These are phyloP conservation scores for Carex arenaria DNA, from an alignment of 202 grass and related monocot species.

Conservation along the genomic window DNA sequence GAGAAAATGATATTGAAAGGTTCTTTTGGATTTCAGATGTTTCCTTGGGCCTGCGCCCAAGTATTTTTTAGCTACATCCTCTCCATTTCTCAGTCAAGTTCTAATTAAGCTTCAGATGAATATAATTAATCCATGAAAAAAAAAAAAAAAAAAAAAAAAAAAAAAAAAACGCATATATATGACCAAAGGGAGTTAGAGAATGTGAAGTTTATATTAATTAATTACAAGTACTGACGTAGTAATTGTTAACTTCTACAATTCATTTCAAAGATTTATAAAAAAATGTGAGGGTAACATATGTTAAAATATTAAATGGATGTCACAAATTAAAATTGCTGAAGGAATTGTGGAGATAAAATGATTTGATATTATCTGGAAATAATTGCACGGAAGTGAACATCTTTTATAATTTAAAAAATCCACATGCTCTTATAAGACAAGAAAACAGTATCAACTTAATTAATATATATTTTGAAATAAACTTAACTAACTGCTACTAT, in stretches of 20 bases:
- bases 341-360: neutral
- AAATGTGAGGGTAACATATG: neutral
- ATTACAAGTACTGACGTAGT: neutral
- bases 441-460: neutral
- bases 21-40: slow-evolving; percentile 13
- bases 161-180: neutral
- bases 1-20: slow-evolving; percentile 5
- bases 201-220: neutral
- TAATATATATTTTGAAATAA: neutral
- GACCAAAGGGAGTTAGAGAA: neutral
- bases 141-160: neutral
- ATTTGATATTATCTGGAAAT: neutral
- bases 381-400: neutral
- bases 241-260: neutral
- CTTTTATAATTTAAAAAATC: neutral
- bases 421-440: neutral
- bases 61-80: slow-evolving; percentile 12
- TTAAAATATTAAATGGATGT: neutral
- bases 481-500: neutral
- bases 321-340: neutral
- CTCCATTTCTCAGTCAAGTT: neutral
- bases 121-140: neutral
- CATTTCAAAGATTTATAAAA: neutral
- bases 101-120: neutral
- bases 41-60: slow-evolving; percentile 15